Conservation (phyloP, 2,329 filamentous ascomycete genomes). For the Calonectria leucothoes region DNA sequence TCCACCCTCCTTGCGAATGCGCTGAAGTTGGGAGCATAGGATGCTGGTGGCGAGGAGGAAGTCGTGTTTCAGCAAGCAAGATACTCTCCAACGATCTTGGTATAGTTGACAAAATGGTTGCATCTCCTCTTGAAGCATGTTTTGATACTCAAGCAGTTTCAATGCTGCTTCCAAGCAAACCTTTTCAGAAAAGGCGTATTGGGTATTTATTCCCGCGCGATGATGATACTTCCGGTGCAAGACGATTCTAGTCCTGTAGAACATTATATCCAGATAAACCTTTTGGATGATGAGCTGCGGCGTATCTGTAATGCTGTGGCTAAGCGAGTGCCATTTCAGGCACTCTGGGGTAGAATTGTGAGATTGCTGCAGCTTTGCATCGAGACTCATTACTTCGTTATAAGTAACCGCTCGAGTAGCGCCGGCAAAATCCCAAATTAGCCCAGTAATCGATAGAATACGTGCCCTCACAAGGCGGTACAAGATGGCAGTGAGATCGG, state of each 20-base stretch:
- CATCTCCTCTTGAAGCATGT: slow-evolving; percentile 17
- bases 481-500: slow-evolving; percentile 41
- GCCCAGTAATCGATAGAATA: slow-evolving; percentile 38
- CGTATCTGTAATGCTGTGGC: slow-evolving; percentile 52
- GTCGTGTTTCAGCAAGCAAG: slow-evolving; percentile 19
- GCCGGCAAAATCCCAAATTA: slow-evolving; percentile 31
- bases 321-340: slow-evolving; percentile 48
- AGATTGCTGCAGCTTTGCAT: slow-evolving; percentile 49
- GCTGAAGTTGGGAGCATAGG: slow-evolving; percentile 18
- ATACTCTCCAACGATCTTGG: slow-evolving; percentile 17
- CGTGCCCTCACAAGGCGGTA: slow-evolving; percentile 40
- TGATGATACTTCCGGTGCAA: slow-evolving; percentile 49
- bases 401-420: slow-evolving; percentile 41
- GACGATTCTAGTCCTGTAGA: slow-evolving; percentile 55
- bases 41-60: slow-evolving; percentile 23
- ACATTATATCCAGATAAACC: neutral
- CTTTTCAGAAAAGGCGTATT: neutral
- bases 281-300: slow-evolving; percentile 46
- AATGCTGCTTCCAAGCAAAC: slow-evolving; percentile 13
- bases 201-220: neutral
- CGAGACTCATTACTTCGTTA: slow-evolving; percentile 41
- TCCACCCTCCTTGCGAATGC: neutral
- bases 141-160: slow-evolving; percentile 14
- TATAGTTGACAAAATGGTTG: slow-evolving; percentile 19
- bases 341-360: slow-evolving; percentile 42